Evolutionary conservation across 2,329 filamentous ascomycete genomes (phyloP), one percentile per base, ranked within the genome.

Genomic region (Lecanoromycetidae sp.): DNA sequence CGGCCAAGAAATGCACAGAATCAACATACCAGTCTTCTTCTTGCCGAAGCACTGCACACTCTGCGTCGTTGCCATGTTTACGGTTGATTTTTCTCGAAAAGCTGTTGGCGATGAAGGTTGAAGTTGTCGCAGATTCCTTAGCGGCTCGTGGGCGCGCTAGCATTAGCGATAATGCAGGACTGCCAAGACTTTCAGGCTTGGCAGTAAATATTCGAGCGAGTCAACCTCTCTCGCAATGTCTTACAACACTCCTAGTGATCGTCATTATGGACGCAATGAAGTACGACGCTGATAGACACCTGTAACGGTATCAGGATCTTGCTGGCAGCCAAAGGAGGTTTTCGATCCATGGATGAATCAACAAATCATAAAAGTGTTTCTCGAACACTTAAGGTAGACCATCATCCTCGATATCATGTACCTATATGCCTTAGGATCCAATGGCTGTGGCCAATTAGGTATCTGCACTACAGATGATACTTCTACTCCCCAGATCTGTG

Each of bases 31-130:
- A 67, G 80, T 87, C 79, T 85, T 87, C 80, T 88, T 88, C 83
- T 95, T 95, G 82, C 88, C 88, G 84, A 96, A 95, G 84, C 87
- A 94, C 80, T 94, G 87, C 65, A 87, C 84, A 72, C 79, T 84
- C 74, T 84, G 82, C 63, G 77, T 74, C 64, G 80, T 74, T 71
- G 84, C 82, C 80, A 87, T 86, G 71, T 66, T 84, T 29, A 22
- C 27, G 33, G 30, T 43, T 48, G 35, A 33, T 39, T 17, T 3
- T 36, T 8, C 2, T 19, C 22, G 10, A 20, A 17, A 15, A 33
- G 42, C 29, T 42, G 46, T 50, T 40, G 48, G 32, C 37, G 32
- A 23, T 39, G 43, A 17, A 22, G 26, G n/a, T 29, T 25, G n/a
- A 41, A 27, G 23, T 37, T 42, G 45, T 55, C 42, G 53, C 25